Evolutionary conservation across 495 filamentous ascomycete genomes (phyloP).

Genomic region (Chaetomium fimeti): DNA sequence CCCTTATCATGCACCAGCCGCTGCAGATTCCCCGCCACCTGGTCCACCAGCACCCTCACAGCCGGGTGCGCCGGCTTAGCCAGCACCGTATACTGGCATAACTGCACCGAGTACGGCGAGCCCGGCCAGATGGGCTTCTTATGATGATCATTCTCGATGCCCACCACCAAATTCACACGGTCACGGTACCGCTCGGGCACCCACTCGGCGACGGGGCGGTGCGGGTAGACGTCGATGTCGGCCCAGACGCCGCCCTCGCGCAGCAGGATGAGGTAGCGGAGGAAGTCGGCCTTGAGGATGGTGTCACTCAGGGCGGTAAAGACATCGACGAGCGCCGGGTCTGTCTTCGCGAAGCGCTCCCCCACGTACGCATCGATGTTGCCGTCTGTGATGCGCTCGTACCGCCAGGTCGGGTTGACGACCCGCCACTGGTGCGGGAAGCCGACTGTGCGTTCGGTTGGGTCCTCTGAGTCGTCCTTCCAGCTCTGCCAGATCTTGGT

Average conservation of each 20-base stretch:
- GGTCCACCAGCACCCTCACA: not conserved
- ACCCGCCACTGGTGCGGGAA: not conserved
- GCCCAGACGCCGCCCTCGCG: not conserved
- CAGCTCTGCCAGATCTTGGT: not conserved
- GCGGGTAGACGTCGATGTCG: conserved; percentile 1
- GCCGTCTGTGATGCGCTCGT: not conserved
- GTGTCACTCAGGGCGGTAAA: not conserved
- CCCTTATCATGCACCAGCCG: not conserved
- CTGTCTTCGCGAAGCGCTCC: not conserved
- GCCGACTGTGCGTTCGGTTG: not conserved
- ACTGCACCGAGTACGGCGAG: not conserved
- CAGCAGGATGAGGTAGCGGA: conserved; percentile 1
- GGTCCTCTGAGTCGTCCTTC: not conserved
- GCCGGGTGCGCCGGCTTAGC: not conserved
- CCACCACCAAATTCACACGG: not conserved
- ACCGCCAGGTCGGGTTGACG: not conserved
- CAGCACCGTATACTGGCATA: not conserved
- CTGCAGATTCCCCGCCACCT: not conserved
- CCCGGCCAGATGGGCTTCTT: not conserved
- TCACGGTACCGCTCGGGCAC: not conserved
- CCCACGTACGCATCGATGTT: not conserved
- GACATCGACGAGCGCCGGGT: not conserved
- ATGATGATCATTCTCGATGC: not conserved
- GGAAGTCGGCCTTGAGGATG: not conserved
- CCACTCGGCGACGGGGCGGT: not conserved